A percentile compares a stretch with the other conserved stretches of the same genome.
These are phyloP conservation scores for Phytophthora pisi DNA, from an alignment of 352 stramenopile genomes.

Conservation along the genomic window DNA sequence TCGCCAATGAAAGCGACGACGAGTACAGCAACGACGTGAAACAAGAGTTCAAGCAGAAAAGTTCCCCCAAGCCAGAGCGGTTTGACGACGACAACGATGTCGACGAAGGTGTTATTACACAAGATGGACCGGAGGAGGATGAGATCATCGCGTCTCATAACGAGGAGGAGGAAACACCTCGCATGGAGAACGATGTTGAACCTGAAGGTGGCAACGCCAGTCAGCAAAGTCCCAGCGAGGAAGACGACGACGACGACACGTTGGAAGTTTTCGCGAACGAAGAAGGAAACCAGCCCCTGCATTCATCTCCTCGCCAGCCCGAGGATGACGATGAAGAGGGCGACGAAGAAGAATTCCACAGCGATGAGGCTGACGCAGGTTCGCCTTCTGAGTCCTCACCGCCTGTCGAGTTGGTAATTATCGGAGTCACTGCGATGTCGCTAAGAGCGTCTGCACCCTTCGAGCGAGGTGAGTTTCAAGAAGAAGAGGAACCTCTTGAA, in stretches of 20 bases:
- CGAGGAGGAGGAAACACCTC: conserved; percentile 4
- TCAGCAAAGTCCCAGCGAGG: conserved; percentile 6
- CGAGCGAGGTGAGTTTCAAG: conserved; percentile 10
- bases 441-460: conserved; percentile 1
- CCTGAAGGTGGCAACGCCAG: not conserved
- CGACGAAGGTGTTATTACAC: conserved; percentile 8
- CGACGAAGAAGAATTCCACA: not conserved
- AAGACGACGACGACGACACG: conserved; percentile 37
- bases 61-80: conserved; percentile 8
- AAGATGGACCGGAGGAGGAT: conserved; percentile 10
- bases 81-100: conserved; percentile 11
- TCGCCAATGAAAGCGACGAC: not conserved
- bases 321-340: conserved; percentile 23
- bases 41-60: conserved; percentile 7
- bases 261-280: conserved; percentile 50
- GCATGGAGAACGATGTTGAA: conserved; percentile 3
- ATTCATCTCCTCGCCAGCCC: conserved; percentile 10
- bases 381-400: conserved; percentile 3
- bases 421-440: conserved; percentile 26
- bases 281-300: conserved; percentile 18
- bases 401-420: conserved; percentile 25
- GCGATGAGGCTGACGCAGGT: not conserved
- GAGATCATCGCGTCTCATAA: conserved; percentile 33
- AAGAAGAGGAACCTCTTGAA: conserved; percentile 24
- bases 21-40: conserved; percentile 3